phyloP scores from a whole-genome alignment of 1,284 basidiomycete species.

The Cystobasidium slooffiae region DNA sequence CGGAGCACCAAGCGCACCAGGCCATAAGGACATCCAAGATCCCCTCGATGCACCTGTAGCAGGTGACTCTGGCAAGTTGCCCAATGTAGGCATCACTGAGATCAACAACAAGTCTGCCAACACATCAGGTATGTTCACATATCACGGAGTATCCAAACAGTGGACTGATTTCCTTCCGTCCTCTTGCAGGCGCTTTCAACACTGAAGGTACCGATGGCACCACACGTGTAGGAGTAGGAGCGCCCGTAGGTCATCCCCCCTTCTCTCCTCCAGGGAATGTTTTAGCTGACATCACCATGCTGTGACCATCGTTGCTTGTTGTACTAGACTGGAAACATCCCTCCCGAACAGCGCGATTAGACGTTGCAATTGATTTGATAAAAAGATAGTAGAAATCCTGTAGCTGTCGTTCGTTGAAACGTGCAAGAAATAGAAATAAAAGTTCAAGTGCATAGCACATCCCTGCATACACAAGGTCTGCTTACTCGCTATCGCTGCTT shows the following conservation, averaged over 20 bases:
- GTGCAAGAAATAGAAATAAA: too few species aligned
- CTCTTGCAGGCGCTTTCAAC: slow-evolving; percentile 24
- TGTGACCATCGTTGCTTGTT: neutral
- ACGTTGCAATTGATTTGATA: neutral
- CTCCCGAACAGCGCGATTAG: slow-evolving; percentile 35
- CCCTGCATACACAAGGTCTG: too few species aligned
- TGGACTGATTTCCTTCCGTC: neutral
- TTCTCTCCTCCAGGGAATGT: too few species aligned
- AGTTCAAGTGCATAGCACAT: too few species aligned
- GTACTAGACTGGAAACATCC: slow-evolving; percentile 40
- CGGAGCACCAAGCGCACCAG: slow-evolving; percentile 32
- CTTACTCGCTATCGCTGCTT: too few species aligned
- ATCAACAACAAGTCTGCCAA: slow-evolving; percentile 40
- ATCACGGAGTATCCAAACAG: too few species aligned
- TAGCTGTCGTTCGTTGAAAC: too few species aligned
- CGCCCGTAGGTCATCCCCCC: slow-evolving; percentile 16
- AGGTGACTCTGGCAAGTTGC: slow-evolving; percentile 13
- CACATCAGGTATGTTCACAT: slow-evolving; percentile 26
- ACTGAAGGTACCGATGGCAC: slow-evolving; percentile 40
- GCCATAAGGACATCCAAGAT: slow-evolving; percentile 1
- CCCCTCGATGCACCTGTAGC: slow-evolving; percentile 36
- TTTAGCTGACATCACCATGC: neutral
- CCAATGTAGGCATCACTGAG: slow-evolving; percentile 31
- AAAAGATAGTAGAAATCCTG: too few species aligned
- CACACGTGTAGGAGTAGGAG: slow-evolving; percentile 27